Conservation (phyloP, 192 early-diverging fungal genomes). For the Podila horticola region DNA sequence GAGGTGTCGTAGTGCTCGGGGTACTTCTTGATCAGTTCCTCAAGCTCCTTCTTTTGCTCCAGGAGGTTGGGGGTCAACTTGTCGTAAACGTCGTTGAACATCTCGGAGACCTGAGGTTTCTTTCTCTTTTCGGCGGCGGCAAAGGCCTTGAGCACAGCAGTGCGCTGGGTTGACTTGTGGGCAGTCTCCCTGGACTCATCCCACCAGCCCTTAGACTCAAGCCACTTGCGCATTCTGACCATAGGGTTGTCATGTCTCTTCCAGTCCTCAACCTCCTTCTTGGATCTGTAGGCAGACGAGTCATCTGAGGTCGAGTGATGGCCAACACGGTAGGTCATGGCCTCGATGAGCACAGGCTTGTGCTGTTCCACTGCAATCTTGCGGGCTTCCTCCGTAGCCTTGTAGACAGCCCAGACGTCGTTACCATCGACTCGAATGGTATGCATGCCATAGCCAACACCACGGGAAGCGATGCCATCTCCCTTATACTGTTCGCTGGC, state of each 20-base stretch:
- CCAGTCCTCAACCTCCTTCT: conserved; percentile 93
- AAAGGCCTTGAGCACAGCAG: conserved; percentile 85
- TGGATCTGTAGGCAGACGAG: conserved; percentile 93
- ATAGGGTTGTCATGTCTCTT: conserved; percentile 90
- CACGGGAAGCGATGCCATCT: conserved; percentile 95
- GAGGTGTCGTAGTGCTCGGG: conserved; percentile 81
- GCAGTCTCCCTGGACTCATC: conserved; percentile 73
- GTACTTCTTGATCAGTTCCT: conserved; percentile 81
- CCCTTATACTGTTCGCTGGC: conserved; percentile 95
- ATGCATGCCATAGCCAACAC: conserved; percentile 97
- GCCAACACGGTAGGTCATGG: conserved; percentile 97
- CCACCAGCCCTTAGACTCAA: conserved; percentile 91
- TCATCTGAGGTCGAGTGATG: conserved; percentile 99
- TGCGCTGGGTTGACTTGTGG: conserved; percentile 69
- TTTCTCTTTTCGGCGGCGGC: conserved; percentile 84
- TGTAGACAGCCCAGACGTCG: conserved; percentile 98
- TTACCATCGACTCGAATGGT: conserved; percentile 98
- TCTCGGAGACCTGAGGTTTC: conserved; percentile 83
- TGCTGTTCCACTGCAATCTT: conserved; percentile 82
- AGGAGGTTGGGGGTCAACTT: conserved; percentile 79
- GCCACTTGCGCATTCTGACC: conserved; percentile 88
- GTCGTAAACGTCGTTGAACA: conserved; percentile 97
- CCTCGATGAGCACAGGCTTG: conserved; percentile 94
- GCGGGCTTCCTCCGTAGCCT: conserved; percentile 87
- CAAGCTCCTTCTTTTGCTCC: conserved; percentile 84